These are phyloP conservation scores for Cardamine occulta DNA, from an alignment of 345 rosid species.

Conservation along the genomic window DNA sequence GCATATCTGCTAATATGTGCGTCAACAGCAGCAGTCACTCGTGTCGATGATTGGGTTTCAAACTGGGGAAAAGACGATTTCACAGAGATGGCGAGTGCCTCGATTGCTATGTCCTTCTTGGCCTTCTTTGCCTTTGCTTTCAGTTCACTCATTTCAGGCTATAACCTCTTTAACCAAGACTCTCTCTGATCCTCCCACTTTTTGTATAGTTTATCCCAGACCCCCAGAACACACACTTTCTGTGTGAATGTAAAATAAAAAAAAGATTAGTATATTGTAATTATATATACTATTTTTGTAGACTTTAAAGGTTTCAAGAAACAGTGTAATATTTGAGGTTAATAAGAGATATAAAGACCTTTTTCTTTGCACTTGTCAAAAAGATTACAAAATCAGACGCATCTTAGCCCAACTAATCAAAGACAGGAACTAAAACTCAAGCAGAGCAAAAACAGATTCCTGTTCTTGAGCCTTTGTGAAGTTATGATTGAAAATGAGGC, in stretches of 20 bases:
- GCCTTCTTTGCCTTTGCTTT: slow-evolving; percentile 79
- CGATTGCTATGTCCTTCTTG: slow-evolving; percentile 80
- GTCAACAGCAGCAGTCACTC: slow-evolving; percentile 87
- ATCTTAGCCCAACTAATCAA: background rate
- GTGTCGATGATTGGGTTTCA: slow-evolving; percentile 88
- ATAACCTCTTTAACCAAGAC: slow-evolving; percentile 57
- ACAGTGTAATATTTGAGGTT: slow-evolving; percentile 38
- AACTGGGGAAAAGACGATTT: slow-evolving; percentile 98
- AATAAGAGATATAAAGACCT: slow-evolving; percentile 3
- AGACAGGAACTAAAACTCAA: too few relatives aligned
- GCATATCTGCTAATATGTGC: slow-evolving; percentile 90
- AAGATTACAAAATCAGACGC: background rate
- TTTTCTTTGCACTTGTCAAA: background rate
- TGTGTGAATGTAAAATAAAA: slow-evolving; percentile 28
- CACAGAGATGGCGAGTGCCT: slow-evolving; percentile 96
- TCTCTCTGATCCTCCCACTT: slow-evolving; percentile 43
- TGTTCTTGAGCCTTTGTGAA: too few relatives aligned
- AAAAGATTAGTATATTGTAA: slow-evolving; percentile 26
- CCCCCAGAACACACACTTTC: slow-evolving; percentile 6
- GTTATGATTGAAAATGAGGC: too few relatives aligned
- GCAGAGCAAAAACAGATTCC: too few relatives aligned
- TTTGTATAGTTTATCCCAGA: slow-evolving; percentile 27
- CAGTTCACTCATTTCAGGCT: slow-evolving; percentile 81
- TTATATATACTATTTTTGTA: slow-evolving; percentile 29
- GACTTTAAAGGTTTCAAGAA: slow-evolving; percentile 4